These are phyloP conservation scores for Caryopteris hybrid DNA, from an alignment of 305 asterid species.

Conservation along the genomic window DNA sequence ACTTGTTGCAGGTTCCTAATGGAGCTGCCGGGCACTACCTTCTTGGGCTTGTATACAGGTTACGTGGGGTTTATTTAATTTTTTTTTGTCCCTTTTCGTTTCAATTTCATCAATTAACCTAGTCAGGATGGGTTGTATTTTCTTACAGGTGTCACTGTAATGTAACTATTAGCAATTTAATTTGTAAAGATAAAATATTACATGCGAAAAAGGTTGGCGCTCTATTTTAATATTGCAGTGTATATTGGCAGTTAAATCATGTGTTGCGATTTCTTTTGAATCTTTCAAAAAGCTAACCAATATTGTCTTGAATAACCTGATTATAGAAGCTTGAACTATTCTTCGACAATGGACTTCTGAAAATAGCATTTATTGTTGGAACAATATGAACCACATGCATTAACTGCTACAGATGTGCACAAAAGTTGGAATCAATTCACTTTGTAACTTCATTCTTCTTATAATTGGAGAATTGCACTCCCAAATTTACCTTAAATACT, in stretches of 20 bases:
- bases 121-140: not conserved
- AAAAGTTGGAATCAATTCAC: not conserved
- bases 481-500: not conserved
- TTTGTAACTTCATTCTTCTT: not conserved
- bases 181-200: not conserved
- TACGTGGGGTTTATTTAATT: slow-evolving; percentile 1
- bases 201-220: not conserved
- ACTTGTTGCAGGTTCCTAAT: slow-evolving; percentile 73
- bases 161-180: not conserved
- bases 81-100: not conserved
- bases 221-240: not conserved
- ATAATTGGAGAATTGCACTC: not conserved
- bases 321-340: not conserved
- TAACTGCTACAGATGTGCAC: not conserved
- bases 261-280: not conserved
- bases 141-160: not conserved
- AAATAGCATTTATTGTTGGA: not conserved
- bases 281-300: not conserved
- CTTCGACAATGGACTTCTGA: not conserved
- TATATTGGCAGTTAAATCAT: not conserved
- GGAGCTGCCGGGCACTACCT: slow-evolving; percentile 99
- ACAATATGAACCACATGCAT: not conserved
- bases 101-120: not conserved
- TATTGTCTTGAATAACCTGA: not conserved
- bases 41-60: slow-evolving; percentile 98